Evolutionary conservation across 441 rosid genomes (phyloP), one percentile per base, ranked within the genome.

Genomic region (Corymbia citriodora): DNA sequence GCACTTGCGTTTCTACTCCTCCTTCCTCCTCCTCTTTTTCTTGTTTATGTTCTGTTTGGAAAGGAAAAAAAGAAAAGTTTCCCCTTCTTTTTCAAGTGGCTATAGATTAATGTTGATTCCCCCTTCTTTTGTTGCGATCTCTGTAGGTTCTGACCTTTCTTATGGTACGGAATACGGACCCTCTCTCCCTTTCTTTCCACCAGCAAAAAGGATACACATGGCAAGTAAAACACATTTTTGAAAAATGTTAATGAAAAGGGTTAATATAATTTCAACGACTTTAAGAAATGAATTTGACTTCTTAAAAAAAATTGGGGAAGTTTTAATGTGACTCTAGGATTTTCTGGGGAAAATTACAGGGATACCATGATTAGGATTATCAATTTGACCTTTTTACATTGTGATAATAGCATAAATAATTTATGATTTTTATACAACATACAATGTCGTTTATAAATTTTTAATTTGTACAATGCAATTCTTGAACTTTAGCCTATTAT

Each of bases 91-190:
- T 79, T 90, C 25, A 31, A 90, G 92, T 93, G 94, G 92, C 87
- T 36, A 16, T 91, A 55, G 87, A 90, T 91, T 90, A 92, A 91
- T 90, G 87, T 86, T 86, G 90, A 89, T 90, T 92, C 90, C 23
- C 54, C 45, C 48, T 83, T 23, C 87, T 50, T 81, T 61, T 8
- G 29, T 11, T 36, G 23, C 21, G 49, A 74, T 74, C 83, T 45
- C 52, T 45, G 18, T 23, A 45, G 49, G 85, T 31, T 57, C 81
- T 89, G 88, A 17, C 81, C 29, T 11, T 36, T 59, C 70, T 29
- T 23, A 17, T 68, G 89, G 94, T 93, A 93, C 96, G 94, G 95
- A 88, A 40, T 59, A 55, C 90, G 79, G 91, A 89, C 88, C 88
- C 29, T 55, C 45, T 15, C 55, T 7, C 68, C 55, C 54, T 12